Evolutionary conservation across 306 rosid species (phyloP).

Genomic region (Calophaca sinica): DNA sequence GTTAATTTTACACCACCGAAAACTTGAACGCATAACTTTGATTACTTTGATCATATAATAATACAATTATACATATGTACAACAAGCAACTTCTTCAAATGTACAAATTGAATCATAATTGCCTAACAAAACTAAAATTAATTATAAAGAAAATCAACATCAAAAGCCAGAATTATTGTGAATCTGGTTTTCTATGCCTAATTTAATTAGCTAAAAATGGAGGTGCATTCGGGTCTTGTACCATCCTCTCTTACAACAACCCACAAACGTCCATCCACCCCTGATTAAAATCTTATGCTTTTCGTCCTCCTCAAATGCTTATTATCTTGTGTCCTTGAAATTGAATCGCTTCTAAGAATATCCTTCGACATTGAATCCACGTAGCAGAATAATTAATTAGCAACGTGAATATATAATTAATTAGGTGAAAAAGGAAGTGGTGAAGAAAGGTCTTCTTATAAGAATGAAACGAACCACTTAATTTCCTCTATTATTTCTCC

Average conservation of each 20-base stretch:
- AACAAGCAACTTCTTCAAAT: no score
- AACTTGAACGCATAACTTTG: no score
- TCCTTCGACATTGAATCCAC: neutral
- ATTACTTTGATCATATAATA: no score
- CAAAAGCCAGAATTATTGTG: neutral
- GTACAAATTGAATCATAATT: no score
- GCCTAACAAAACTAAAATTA: no score
- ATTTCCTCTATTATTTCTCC: neutral
- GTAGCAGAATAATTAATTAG: neutral
- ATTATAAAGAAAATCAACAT: no score
- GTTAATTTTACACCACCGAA: no score
- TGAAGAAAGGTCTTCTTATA: no score
- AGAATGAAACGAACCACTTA: neutral
- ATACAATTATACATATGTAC: no score
- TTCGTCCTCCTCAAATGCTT: neutral
- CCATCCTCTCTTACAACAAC: conserved; percentile 51
- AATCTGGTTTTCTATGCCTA: neutral
- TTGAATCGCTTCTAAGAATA: neutral
- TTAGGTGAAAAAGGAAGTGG: neutral
- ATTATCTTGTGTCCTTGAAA: neutral
- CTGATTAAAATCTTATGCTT: neutral
- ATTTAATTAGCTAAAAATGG: neutral
- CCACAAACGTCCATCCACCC: conserved; percentile 43
- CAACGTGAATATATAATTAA: neutral
- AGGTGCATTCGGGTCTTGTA: conserved; percentile 49